Percentiles rank a stretch among this genome's conserved stretches.
phyloP scores from a whole-genome alignment of 2,329 filamentous ascomycete species.

The Cytospora piceicola region DNA sequence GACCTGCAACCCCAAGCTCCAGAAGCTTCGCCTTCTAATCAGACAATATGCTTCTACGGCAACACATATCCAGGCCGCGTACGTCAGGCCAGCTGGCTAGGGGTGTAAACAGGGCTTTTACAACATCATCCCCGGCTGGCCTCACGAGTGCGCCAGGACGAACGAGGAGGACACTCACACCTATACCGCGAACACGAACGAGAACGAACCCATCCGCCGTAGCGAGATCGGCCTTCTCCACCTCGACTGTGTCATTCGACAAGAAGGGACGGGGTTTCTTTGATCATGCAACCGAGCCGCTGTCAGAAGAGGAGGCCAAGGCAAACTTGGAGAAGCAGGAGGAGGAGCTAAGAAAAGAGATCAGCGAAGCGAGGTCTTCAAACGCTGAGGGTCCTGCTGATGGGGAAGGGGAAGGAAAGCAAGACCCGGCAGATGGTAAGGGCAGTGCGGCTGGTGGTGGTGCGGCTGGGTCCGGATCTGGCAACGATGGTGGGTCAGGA shows the following conservation, averaged over 20 bases:
- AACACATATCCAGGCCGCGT: conserved; percentile 29
- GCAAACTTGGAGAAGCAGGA: conserved; percentile 54
- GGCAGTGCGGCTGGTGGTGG: conserved; percentile 62
- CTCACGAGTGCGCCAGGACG: conserved; percentile 24
- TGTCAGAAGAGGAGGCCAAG: conserved; percentile 58
- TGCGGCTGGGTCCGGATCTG: conserved; percentile 43
- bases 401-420: conserved; percentile 45
- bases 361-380: conserved; percentile 50
- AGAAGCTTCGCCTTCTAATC: background rate
- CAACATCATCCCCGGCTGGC: conserved; percentile 18
- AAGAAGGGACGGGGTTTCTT: conserved; percentile 54
- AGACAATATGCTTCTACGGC: conserved; percentile 32
- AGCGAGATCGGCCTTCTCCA: conserved; percentile 43
- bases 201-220: conserved; percentile 18
- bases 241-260: conserved; percentile 43
- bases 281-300: conserved; percentile 52
- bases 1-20: background rate
- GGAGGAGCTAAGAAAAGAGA: conserved; percentile 51
- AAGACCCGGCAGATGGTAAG: conserved; percentile 57
- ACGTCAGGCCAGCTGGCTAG: conserved; percentile 24
- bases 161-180: conserved; percentile 5
- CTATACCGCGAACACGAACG: conserved; percentile 9
- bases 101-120: conserved; percentile 19
- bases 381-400: conserved; percentile 46
- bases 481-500: conserved; percentile 58